Percentiles rank a stretch among this genome's conserved stretches.
Conservation (phyloP, 164 flowering plant species). For the Akebia trifoliata region DNA sequence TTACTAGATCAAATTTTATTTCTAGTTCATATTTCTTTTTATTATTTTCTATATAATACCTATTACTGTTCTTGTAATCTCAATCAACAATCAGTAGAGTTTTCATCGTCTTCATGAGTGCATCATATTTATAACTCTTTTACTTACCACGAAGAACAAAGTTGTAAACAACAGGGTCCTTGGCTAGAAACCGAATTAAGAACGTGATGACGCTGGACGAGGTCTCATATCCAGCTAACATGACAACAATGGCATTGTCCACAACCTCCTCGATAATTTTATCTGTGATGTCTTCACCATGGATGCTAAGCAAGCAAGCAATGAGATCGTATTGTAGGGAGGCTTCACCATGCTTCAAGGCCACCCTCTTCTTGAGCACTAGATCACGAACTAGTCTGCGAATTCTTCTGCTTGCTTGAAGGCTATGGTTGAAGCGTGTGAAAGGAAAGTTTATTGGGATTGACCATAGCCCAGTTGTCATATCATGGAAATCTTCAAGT, state of each 20-base stretch:
- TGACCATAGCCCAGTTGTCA: conserved; percentile 58
- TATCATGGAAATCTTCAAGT: conserved; percentile 26
- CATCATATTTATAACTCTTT: no score
- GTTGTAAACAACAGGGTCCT: conserved; percentile 32
- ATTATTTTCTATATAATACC: no score
- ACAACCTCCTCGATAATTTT: conserved; percentile 41
- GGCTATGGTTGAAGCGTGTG: conserved; percentile 50
- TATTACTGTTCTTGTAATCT: no score
- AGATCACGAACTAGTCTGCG: conserved; percentile 27
- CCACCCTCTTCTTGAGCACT: conserved; percentile 31
- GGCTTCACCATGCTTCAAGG: conserved; percentile 26
- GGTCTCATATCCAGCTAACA: conserved; percentile 65
- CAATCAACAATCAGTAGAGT: no score
- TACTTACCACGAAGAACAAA: conserved; percentile 19
- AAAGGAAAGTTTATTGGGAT: conserved; percentile 65
- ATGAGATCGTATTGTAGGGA: conserved; percentile 50
- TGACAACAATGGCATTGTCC: conserved; percentile 43
- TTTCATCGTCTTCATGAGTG: no score
- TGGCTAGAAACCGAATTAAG: conserved; percentile 35
- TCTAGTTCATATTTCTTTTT: no score
- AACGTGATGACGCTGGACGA: conserved; percentile 47
- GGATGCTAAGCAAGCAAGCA: conserved; percentile 42
- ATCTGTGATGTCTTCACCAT: conserved; percentile 7
- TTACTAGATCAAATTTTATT: no score
- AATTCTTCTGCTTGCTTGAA: conserved; percentile 38